Conservation (phyloP, 495 filamentous ascomycete species). For the Xylaria venustula region DNA sequence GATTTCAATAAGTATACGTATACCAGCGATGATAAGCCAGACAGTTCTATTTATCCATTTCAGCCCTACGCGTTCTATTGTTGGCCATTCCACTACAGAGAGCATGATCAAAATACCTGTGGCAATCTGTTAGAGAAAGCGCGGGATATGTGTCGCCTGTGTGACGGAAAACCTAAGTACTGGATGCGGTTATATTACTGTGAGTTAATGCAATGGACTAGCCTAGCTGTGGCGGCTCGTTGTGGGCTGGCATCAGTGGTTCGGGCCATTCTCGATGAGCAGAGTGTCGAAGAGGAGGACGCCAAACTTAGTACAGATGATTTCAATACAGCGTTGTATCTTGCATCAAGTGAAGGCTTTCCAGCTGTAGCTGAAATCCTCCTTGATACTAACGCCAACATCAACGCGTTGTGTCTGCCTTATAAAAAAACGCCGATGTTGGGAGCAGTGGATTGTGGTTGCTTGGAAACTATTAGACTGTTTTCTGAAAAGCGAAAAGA, state of each 20-base stretch:
- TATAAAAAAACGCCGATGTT: too few species aligned
- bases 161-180: not conserved
- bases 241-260: not conserved
- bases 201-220: not conserved
- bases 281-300: not conserved
- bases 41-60: not conserved
- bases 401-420: not conserved
- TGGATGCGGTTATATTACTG: not conserved
- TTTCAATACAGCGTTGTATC: not conserved
- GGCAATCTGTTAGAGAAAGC: not conserved
- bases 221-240: not conserved
- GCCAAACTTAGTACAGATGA: too few species aligned
- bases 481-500: not conserved
- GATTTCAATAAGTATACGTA: not conserved
- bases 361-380: not conserved
- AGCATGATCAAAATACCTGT: not conserved
- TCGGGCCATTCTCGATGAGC: not conserved
- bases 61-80: not conserved
- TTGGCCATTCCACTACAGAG: not conserved
- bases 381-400: not conserved
- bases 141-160: not conserved
- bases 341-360: not conserved
- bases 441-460: not conserved
- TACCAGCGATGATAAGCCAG: not conserved
- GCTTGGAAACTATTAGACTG: not conserved